Evolutionary conservation across 495 filamentous ascomycete species (phyloP).

Genomic region (Jackrogersella minutella): DNA sequence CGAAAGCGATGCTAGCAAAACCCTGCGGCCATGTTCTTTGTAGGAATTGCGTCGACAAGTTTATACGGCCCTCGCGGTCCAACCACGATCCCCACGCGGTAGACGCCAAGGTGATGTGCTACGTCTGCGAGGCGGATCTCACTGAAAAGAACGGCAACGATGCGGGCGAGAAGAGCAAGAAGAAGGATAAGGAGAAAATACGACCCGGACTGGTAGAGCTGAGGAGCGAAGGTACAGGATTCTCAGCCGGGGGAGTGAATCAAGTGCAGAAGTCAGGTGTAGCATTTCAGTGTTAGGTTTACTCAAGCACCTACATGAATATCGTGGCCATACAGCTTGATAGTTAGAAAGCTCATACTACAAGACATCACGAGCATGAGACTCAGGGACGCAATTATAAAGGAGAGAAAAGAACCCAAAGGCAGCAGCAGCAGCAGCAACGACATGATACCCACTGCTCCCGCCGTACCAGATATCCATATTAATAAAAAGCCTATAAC

Average conservation of each 20-base stretch:
- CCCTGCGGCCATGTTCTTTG: constrained; percentile 96
- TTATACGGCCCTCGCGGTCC: constrained; percentile 70
- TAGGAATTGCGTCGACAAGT: constrained; percentile 85
- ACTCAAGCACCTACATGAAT: background rate
- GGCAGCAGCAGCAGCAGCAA: constrained; percentile 1
- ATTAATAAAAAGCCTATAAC: constrained; percentile 1
- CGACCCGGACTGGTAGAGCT: constrained; percentile 84
- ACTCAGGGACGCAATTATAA: background rate
- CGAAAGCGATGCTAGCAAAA: constrained; percentile 85
- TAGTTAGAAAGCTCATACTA: background rate
- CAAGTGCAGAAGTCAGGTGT: constrained; percentile 80
- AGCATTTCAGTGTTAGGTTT: constrained; percentile 78
- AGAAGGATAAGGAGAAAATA: constrained; percentile 64
- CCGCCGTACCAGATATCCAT: background rate
- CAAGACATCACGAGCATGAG: background rate
- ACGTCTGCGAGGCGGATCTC: constrained; percentile 86
- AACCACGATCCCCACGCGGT: constrained; percentile 70
- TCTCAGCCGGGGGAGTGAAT: constrained; percentile 84
- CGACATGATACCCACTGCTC: background rate
- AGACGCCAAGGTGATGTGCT: constrained; percentile 71
- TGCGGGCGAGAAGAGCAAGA: constrained; percentile 57
- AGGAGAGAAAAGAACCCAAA: background rate
- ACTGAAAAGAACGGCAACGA: constrained; percentile 49
- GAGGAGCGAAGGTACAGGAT: constrained; percentile 89
- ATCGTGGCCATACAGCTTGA: background rate